These are phyloP conservation scores for Crithidia expoeki DNA, from an alignment of 208 protist species.

Conservation along the genomic window DNA sequence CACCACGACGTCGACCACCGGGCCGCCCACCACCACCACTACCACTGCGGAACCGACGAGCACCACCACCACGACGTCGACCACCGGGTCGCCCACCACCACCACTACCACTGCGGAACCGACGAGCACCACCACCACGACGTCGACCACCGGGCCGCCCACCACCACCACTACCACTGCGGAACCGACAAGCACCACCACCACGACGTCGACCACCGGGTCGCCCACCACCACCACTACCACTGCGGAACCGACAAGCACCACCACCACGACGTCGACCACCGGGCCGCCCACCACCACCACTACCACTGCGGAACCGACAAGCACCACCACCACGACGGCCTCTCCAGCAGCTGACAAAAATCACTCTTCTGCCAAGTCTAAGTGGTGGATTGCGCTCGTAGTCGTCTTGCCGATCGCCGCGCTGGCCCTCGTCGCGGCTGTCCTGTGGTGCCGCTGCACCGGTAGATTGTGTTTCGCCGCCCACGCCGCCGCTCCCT, in stretches of 20 bases:
- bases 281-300: neutral
- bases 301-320: neutral
- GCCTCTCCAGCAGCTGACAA: neutral
- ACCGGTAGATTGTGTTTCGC: neutral
- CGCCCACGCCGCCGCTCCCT: neutral
- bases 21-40: neutral
- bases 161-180: neutral
- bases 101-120: neutral
- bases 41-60: neutral
- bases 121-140: neutral
- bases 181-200: neutral
- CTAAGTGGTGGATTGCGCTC: constrained; percentile 6
- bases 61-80: neutral
- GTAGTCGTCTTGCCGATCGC: neutral
- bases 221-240: neutral
- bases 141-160: neutral
- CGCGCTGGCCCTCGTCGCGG: neutral
- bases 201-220: neutral
- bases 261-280: neutral
- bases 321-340: neutral
- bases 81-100: neutral
- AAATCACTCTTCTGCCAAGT: constrained; percentile 1
- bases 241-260: neutral
- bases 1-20: neutral
- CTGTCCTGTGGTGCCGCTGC: constrained; percentile 3